Base-by-base conservation (phyloP, 2,329 filamentous ascomycete species). In the Phialocephala sp. region DNA sequence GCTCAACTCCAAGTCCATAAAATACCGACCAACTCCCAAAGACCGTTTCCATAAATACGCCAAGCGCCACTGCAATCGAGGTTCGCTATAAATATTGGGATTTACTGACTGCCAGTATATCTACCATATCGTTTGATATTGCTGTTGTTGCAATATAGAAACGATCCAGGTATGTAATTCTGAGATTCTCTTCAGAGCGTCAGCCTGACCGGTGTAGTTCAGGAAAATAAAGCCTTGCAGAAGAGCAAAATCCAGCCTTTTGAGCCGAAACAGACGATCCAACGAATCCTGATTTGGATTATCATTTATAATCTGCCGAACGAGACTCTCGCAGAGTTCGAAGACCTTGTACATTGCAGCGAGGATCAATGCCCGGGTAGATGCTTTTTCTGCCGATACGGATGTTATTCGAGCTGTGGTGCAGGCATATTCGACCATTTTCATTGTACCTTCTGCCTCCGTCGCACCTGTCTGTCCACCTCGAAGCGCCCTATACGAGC, bases 301-400 rank as follows among this genome's bases (percentile, higher is more conserved):
- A 24, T 41, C 43, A 36, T 63, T 54, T 24, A 50, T 45, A 32
- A 59, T 35, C 27, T 63, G 39, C 41, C 55, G 39, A 37, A 63
- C 43, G 2, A 63, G 11, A 14, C 24, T 37, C 37, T 63, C 61
- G 24, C 61, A 63, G 6, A 63, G 6, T 36, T 63, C 61, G 18
- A 63, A 59, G 4, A 59, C 56, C 32, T 63, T 63, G 41, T 63
- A 63, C 47, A 63, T 27, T 2, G 45, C 47, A 2, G 61, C 61
- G 14, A 63, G 43, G 1, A 63, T 50, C 39, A 63, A 27, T 2
- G 61, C 61, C 3, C 15, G 37, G 32, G 18, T 59, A 14, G 61
- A 59, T 27, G 61, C 61, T 35, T 54, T 63, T 54, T 63, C 61
- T 54, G 61, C 37, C 20, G 43, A 41, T 8, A 54, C 20, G 9